phyloP scores from a whole-genome alignment of 208 protist species.

The Cochliopodium minus region DNA sequence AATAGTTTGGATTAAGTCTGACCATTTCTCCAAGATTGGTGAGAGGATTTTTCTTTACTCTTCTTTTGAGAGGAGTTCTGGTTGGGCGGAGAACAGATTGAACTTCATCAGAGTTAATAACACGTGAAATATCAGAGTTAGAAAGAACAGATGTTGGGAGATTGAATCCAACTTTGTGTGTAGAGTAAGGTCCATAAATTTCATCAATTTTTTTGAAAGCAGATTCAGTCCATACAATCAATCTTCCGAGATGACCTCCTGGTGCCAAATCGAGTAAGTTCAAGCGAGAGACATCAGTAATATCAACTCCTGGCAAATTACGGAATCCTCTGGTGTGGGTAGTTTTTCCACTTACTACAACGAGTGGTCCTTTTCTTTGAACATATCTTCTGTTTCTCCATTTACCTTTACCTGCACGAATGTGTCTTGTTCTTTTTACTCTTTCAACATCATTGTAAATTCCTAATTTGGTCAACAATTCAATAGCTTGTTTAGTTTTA shows the following conservation, averaged over 20 bases:
- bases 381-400: constrained; percentile 85
- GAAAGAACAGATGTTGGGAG: constrained; percentile 49
- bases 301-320: constrained; percentile 90
- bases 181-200: constrained; percentile 75
- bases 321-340: constrained; percentile 66
- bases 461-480: constrained; percentile 61
- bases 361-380: constrained; percentile 74
- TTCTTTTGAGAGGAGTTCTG: constrained; percentile 8
- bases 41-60: constrained; percentile 22
- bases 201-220: constrained; percentile 87
- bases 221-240: constrained; percentile 93
- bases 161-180: constrained; percentile 8
- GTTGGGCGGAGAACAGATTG: constrained; percentile 25
- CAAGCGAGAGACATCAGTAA: constrained; percentile 65
- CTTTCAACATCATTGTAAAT: constrained; percentile 81
- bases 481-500: constrained; percentile 86
- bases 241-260: constrained; percentile 93
- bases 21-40: neutral
- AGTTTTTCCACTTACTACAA: constrained; percentile 68
- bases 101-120: constrained; percentile 69
- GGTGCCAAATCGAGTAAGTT: constrained; percentile 96
- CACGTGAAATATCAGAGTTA: constrained; percentile 57
- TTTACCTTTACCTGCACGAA: constrained; percentile 86
- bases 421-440: constrained; percentile 54
- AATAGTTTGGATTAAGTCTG: constrained; percentile 3